Percentiles rank a stretch among this genome's conserved stretches.
Conservation (phyloP, 2,329 filamentous ascomycete genomes). For the Sarocladium strictum region DNA sequence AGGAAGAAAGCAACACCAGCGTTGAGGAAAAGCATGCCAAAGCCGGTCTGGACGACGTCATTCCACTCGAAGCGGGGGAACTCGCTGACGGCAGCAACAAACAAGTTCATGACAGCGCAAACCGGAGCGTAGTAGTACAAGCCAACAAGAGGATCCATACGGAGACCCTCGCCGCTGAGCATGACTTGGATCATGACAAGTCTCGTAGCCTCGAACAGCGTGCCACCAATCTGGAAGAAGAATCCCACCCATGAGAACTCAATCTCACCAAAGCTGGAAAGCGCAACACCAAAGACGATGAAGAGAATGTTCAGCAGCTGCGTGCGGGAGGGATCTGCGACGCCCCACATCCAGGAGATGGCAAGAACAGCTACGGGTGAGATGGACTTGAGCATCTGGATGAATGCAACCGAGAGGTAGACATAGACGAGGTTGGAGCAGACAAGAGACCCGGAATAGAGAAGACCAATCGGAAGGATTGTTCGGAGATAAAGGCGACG, state of each 20-base stretch:
- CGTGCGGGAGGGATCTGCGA: slow-evolving; percentile 39
- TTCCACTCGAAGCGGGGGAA: slow-evolving; percentile 57
- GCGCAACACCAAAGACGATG: slow-evolving; percentile 45
- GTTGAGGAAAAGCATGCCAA: slow-evolving; percentile 62
- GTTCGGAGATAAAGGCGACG: slow-evolving; percentile 54
- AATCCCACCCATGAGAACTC: slow-evolving; percentile 61
- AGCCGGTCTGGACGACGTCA: slow-evolving; percentile 60
- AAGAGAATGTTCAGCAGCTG: slow-evolving; percentile 42
- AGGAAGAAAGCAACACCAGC: slow-evolving; percentile 73
- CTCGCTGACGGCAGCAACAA: slow-evolving; percentile 64
- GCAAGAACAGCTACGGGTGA: slow-evolving; percentile 62
- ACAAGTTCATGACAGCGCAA: slow-evolving; percentile 73
- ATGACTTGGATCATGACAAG: slow-evolving; percentile 81
- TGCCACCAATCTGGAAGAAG: slow-evolving; percentile 66
- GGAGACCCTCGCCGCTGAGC: slow-evolving; percentile 67
- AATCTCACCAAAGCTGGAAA: slow-evolving; percentile 58
- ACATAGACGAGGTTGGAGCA: slow-evolving; percentile 63
- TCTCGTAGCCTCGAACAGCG: slow-evolving; percentile 73
- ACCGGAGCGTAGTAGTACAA: slow-evolving; percentile 87
- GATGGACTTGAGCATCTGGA: slow-evolving; percentile 65
- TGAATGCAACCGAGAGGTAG: slow-evolving; percentile 61
- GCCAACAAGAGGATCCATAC: slow-evolving; percentile 84
- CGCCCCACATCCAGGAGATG: slow-evolving; percentile 52
- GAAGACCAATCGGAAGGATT: slow-evolving; percentile 59
- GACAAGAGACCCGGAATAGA: slow-evolving; percentile 60